Evolutionary conservation across 2,329 filamentous ascomycete genomes (phyloP).

Genomic region (Verticillium zaregamsianum): DNA sequence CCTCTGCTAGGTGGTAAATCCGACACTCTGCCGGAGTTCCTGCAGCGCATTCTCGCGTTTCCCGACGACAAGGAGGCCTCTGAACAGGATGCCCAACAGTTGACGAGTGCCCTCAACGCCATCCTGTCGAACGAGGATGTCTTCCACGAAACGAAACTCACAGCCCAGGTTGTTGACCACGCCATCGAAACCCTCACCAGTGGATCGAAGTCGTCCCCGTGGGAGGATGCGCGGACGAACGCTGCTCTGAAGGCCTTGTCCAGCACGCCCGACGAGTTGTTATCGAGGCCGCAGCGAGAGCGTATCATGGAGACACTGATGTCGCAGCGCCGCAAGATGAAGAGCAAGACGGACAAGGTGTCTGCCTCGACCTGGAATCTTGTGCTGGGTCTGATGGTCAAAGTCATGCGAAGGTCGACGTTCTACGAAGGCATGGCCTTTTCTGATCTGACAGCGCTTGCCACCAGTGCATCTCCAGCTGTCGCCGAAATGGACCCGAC

Average conservation of each 20-base stretch:
- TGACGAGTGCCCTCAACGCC: slow-evolving; percentile 22
- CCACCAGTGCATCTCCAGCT: slow-evolving; percentile 19
- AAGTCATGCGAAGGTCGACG: slow-evolving; percentile 46
- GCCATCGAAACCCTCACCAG: slow-evolving; percentile 23
- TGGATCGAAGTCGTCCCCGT: slow-evolving; percentile 4
- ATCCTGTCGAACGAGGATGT: slow-evolving; percentile 33
- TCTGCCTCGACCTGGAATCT: slow-evolving; percentile 27
- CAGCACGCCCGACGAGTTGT: slow-evolving; percentile 29
- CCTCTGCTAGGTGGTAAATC: slow-evolving; percentile 6
- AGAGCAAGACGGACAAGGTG: slow-evolving; percentile 15
- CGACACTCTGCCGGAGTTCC: slow-evolving; percentile 5
- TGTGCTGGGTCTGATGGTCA: slow-evolving; percentile 41
- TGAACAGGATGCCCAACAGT: background rate
- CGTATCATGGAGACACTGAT: slow-evolving; percentile 32
- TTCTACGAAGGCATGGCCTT: slow-evolving; percentile 46
- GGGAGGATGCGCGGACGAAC: slow-evolving; percentile 5
- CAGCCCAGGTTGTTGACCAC: slow-evolving; percentile 25
- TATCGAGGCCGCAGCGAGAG: slow-evolving; percentile 40
- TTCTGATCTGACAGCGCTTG: slow-evolving; percentile 26
- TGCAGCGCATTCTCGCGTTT: slow-evolving; percentile 1
- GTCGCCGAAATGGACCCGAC: slow-evolving; percentile 2
- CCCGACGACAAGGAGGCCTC: slow-evolving; percentile 1
- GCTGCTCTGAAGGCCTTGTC: slow-evolving; percentile 19
- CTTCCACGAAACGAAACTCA: slow-evolving; percentile 27
- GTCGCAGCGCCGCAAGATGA: slow-evolving; percentile 18